A percentile compares a stretch with the other conserved stretches of the same genome.
phyloP scores from a whole-genome alignment of 805 yeast species.

The Monosporozyma aerobia region DNA sequence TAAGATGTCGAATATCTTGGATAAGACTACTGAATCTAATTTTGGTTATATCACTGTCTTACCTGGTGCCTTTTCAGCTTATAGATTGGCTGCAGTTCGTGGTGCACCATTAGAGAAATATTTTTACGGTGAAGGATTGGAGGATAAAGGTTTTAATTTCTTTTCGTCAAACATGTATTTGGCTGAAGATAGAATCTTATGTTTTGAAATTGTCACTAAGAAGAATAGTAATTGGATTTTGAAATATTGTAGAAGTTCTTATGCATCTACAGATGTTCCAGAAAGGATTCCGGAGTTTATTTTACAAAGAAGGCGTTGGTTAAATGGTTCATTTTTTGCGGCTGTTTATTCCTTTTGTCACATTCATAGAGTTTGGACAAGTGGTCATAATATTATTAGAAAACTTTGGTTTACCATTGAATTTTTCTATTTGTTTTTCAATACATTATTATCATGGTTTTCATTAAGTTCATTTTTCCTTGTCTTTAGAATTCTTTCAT shows the following conservation, averaged over 20 bases:
- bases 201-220: constrained; percentile 93
- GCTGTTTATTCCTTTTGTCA: constrained; percentile 80
- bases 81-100: constrained; percentile 71
- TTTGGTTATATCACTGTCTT: constrained; percentile 92
- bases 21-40: constrained; percentile 90
- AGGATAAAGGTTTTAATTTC: constrained; percentile 60
- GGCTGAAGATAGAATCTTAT: constrained; percentile 92
- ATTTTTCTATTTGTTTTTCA: constrained; percentile 66
- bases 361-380: constrained; percentile 64
- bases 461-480: constrained; percentile 83
- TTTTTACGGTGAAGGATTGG: constrained; percentile 82
- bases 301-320: constrained; percentile 91
- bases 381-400: constrained; percentile 62
- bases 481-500: constrained; percentile 80
- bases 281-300: constrained; percentile 78
- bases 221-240: constrained; percentile 63
- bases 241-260: constrained; percentile 77
- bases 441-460: constrained; percentile 82
- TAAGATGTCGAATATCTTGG: constrained; percentile 88
- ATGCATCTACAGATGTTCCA: constrained; percentile 94
- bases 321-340: constrained; percentile 94
- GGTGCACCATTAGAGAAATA: constrained; percentile 85
- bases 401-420: constrained; percentile 69
- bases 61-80: constrained; percentile 96
- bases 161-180: constrained; percentile 94